Percentiles rank a stretch among this genome's conserved stretches.
These are phyloP conservation scores for Neurospora hispaniola DNA, from an alignment of 495 filamentous ascomycete species.

Conservation along the genomic window DNA sequence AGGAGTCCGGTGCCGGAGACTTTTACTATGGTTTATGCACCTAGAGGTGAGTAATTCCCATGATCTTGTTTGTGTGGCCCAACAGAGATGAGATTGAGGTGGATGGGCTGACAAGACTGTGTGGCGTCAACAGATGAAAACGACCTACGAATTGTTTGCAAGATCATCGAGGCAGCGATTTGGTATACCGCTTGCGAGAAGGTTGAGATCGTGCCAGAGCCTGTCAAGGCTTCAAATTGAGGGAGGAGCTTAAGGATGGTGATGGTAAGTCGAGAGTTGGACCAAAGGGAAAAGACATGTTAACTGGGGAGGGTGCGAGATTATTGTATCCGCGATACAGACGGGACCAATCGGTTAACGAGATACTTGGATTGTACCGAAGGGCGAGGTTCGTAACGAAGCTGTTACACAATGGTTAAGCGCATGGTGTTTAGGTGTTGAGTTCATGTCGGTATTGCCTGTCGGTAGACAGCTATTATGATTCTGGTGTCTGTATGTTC, in stretches of 20 bases:
- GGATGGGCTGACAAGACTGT: not conserved
- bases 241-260: not conserved
- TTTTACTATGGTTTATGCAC: slow-evolving; percentile 79
- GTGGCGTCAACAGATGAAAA: slow-evolving; percentile 31
- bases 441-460: not conserved
- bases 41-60: slow-evolving; percentile 32
- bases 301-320: not conserved
- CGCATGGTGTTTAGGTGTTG: not conserved
- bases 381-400: not conserved
- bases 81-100: not conserved
- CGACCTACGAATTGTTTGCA: slow-evolving; percentile 57
- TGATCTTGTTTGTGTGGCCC: too few relatives aligned
- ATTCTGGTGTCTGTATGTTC: not conserved
- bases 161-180: slow-evolving; percentile 60
- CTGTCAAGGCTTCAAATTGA: not conserved
- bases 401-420: not conserved
- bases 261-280: not conserved
- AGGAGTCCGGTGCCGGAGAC: slow-evolving; percentile 51
- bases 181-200: slow-evolving; percentile 44
- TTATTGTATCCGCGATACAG: not conserved
- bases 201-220: slow-evolving; percentile 22
- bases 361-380: not conserved
- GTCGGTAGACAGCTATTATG: not conserved
- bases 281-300: not conserved
- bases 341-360: not conserved